Base-by-base conservation (phyloP, 139 green algal genomes). In the Pseudopediastrum boryanum region DNA sequence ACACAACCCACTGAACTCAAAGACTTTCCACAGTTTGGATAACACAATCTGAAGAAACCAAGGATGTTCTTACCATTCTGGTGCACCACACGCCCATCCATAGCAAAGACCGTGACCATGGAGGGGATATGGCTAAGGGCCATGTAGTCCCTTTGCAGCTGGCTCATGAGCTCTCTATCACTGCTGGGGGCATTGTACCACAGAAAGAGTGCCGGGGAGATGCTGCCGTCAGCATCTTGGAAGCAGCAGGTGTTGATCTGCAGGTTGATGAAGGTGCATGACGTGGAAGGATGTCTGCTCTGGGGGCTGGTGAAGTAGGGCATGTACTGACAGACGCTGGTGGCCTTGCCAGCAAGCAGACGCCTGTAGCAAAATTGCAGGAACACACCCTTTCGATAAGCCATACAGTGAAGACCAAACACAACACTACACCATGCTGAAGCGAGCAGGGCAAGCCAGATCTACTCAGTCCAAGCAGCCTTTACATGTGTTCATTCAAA, bases 71-170 rank as follows among this genome's bases (percentile, higher is more conserved):
- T 29, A 78, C 71, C 62, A 66, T 85, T 85, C 38, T 85, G 80
- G 52, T 85, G 80, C 38, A 85, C 56, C 27, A 85, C 80, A 2
- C 66, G 64, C 2, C 78, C 80, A n/a, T 50, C 38, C 36, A 74
- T 56, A 8, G 77, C 54, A n/a, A 82, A 69, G 27, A 85, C 73
- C 23, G 66, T 50, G n/a, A 85, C 80, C 35, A 82, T 79, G n/a
- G 48, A 73, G n/a, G 80, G 80, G 41, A 85, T 80, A 27, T 41
- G n/a, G 12, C 56, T 61, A 31, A 82, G 43, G 16, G 73, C 59
- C 36, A 79, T 54, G 80, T 85, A 81, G 80, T 85, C 70, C 2
- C 80, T 65, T 66, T 85, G 72, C n/a, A 85, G 80, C 46, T 78
- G 65, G 1, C 73, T 48, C 9, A 66, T 74, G 42, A 85, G 54